Conservation (phyloP, 2,329 filamentous ascomycete species). For the Daldinia eschscholtzii region DNA sequence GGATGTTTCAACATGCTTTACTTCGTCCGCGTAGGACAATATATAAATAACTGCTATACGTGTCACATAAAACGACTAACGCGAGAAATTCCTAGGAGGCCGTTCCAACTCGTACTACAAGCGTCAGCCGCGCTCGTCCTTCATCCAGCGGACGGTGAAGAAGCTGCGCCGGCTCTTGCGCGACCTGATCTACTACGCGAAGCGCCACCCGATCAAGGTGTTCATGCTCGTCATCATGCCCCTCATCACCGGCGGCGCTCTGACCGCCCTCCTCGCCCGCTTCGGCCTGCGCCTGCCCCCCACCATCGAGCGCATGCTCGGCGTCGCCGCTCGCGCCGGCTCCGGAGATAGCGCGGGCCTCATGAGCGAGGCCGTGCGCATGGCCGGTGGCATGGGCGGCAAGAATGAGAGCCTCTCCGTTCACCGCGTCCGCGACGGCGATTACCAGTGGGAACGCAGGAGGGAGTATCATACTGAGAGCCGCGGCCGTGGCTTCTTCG, state of each 20-base stretch:
- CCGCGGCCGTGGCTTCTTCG: slow-evolving; percentile 54
- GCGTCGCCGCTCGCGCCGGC: slow-evolving; percentile 64
- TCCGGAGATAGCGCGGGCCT: slow-evolving; percentile 63
- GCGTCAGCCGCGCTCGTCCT: slow-evolving; percentile 83
- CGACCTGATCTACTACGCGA: slow-evolving; percentile 84
- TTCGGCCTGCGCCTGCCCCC: slow-evolving; percentile 84
- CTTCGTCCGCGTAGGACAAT: slow-evolving; percentile 3
- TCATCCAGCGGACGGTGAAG: slow-evolving; percentile 78
- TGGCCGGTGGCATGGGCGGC: slow-evolving; percentile 58
- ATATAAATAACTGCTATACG: not conserved
- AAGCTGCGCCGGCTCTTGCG: slow-evolving; percentile 84
- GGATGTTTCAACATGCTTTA: slow-evolving; percentile 1
- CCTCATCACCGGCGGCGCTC: slow-evolving; percentile 83
- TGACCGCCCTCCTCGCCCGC: slow-evolving; percentile 80
- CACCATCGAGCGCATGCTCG: slow-evolving; percentile 69
- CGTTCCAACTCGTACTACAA: slow-evolving; percentile 76
- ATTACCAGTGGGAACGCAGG: slow-evolving; percentile 57
- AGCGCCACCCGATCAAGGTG: slow-evolving; percentile 86
- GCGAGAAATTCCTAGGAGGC: slow-evolving; percentile 50
- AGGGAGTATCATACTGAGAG: slow-evolving; percentile 54
- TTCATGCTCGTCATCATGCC: slow-evolving; percentile 90
- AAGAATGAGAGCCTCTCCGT: slow-evolving; percentile 47
- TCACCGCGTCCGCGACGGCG: slow-evolving; percentile 53
- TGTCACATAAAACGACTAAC: slow-evolving; percentile 7
- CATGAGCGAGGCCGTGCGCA: slow-evolving; percentile 67